Conservation (phyloP, 2,329 filamentous ascomycete genomes). For the Xylariaceae sp. region DNA sequence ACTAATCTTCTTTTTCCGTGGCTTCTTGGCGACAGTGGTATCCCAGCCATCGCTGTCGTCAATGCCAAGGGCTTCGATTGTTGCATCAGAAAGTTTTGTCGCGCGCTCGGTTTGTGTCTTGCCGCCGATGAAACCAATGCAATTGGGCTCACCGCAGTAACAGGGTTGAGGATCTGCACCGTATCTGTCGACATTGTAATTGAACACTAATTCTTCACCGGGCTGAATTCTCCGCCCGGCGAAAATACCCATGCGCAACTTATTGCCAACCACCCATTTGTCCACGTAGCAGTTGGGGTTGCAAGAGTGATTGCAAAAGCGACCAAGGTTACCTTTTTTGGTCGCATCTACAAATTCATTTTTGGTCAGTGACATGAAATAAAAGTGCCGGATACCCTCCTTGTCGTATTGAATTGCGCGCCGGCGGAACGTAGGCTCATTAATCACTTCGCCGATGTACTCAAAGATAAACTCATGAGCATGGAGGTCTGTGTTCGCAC, state of each 20-base stretch:
- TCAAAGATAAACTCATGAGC: conserved; percentile 95
- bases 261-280: conserved; percentile 98
- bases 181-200: conserved; percentile 99
- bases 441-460: conserved; percentile 98
- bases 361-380: conserved; percentile 98
- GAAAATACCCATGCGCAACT: conserved; percentile 98
- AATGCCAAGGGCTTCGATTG: conserved; percentile 94
- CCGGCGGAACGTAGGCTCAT: conserved; percentile 84
- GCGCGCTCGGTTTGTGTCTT: conserved; percentile 97
- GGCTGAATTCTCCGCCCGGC: conserved; percentile 81
- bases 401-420: conserved; percentile 94
- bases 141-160: conserved; percentile 94
- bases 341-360: conserved; percentile 98
- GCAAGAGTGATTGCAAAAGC: conserved; percentile 99
- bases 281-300: conserved; percentile 99
- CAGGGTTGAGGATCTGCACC: conserved; percentile 96
- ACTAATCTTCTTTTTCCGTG: conserved; percentile 86
- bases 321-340: conserved; percentile 91
- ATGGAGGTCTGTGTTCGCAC: conserved; percentile 77
- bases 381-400: conserved; percentile 98
- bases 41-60: conserved; percentile 94
- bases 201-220: conserved; percentile 96
- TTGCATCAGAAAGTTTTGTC: conserved; percentile 86
- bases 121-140: conserved; percentile 94
- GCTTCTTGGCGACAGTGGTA: conserved; percentile 84